Base-by-base conservation (phyloP, 2,329 filamentous ascomycete genomes). In the Penicillium aurantiogriseum region DNA sequence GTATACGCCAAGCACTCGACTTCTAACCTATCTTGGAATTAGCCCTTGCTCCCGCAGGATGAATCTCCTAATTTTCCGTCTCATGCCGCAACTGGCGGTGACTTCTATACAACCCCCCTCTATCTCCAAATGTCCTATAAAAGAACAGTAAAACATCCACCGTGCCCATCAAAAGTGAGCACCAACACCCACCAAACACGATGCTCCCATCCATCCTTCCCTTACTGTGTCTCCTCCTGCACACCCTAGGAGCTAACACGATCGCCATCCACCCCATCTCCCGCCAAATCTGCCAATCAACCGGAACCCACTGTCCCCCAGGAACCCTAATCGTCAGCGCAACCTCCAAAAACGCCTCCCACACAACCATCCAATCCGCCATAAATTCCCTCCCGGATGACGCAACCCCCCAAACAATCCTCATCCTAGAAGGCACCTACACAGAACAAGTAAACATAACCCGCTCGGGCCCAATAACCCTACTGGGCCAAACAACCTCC, bases 371-470 rank as follows among this genome's bases (percentile, higher is more conserved):
- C 35, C 81, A 83, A 68, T 75, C 74, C 3, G 81, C 81, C 21
- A 74, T 83, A 35, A 66, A 76, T 11, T 78, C 78, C 43, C 68
- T 82, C 4, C 77, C 78, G 0, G 69, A 78, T 48, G 72, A 82
- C 63, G 77, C 75, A 17, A 72, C 72, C 6, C 67, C 79, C 0
- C 76, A 81, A 56, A 79, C 79, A 19, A 87, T 89, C 62, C 78
- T 88, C 13, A 81, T 88, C 45, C 79, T 81, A 0, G 77, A 84
- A 0, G 86, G 86, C 0, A 79, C 78, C 58, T 88, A 88, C 65
- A 82, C 76, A 1, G 86, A 88, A 66, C 85, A 87, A 71, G 72
- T 89, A 59, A 89, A 89, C 62, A 77, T 88, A 58, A 88, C 86
- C 4, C 83, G 86, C 1, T 71, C 76, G 2, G 85, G 82, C 0